A percentile compares a stretch with the other conserved stretches of the same genome.
These are phyloP conservation scores for Dactylella cylindrospora DNA, from an alignment of 2,329 filamentous ascomycete genomes.

Conservation along the genomic window DNA sequence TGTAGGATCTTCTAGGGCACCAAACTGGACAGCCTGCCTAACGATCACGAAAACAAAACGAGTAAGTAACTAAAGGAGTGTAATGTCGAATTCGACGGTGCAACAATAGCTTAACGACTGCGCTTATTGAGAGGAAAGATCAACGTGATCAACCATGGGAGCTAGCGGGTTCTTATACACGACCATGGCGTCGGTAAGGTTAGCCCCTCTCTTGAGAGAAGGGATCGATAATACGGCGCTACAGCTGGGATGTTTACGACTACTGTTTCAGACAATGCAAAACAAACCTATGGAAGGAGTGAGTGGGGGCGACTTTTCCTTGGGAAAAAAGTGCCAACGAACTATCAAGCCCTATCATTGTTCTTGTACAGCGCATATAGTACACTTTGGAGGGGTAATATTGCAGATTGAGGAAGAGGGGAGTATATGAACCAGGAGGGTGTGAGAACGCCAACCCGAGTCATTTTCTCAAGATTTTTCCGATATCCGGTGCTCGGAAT, in stretches of 20 bases:
- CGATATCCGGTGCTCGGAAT: conserved; percentile 25
- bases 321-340: too few relatives aligned
- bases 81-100: conserved; percentile 32
- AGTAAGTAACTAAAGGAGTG: conserved; percentile 23
- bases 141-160: conserved; percentile 33
- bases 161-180: conserved; percentile 24
- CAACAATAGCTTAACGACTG: conserved; percentile 31
- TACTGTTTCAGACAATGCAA: conserved; percentile 27
- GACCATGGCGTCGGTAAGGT: conserved; percentile 18
- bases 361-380: too few relatives aligned
- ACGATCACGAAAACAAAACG: conserved; percentile 1
- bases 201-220: conserved; percentile 1
- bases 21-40: conserved; percentile 26
- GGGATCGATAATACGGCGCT: too few relatives aligned
- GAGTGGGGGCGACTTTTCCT: conserved; percentile 30
- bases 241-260: conserved; percentile 26
- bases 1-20: conserved; percentile 6
- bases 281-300: conserved; percentile 7
- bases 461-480: conserved; percentile 24
- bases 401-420: too few relatives aligned
- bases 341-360: conserved; percentile 21
- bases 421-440: too few relatives aligned
- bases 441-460: conserved; percentile 20
- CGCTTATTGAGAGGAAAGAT: conserved; percentile 3
- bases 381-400: too few relatives aligned